phyloP scores from a whole-genome alignment of 257 asterid genomes.

The Knoxia roxburghii region DNA sequence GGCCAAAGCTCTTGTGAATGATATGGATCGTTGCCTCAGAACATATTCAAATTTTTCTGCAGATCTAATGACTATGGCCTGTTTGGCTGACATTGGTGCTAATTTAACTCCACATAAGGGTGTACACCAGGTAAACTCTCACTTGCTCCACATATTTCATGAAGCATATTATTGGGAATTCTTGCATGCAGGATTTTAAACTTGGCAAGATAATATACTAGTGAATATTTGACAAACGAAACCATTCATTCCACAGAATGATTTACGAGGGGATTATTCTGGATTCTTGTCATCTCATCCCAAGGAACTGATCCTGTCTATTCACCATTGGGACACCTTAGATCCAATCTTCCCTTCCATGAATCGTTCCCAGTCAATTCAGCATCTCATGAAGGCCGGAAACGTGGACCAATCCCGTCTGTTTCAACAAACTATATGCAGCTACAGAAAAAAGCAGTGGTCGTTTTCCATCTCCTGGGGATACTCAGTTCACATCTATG shows the following conservation, averaged over 20 bases:
- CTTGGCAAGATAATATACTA: too few relatives aligned
- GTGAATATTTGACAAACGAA: too few relatives aligned
- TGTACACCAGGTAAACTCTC: not conserved
- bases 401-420: not conserved
- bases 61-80: not conserved
- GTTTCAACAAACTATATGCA: conserved; percentile 5
- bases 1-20: not conserved
- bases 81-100: conserved; percentile 2
- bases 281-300: not conserved
- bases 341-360: not conserved
- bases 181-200: too few relatives aligned
- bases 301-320: not conserved
- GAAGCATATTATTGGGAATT: too few relatives aligned
- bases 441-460: not conserved
- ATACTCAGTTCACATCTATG: not conserved
- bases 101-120: not conserved
- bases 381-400: conserved; percentile 6
- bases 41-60: not conserved
- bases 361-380: not conserved
- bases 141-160: too few relatives aligned
- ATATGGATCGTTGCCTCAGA: conserved; percentile 5
- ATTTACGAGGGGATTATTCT: not conserved
- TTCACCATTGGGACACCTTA: not conserved
- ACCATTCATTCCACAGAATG: not conserved
- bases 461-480: not conserved